Percentiles rank a stretch among this genome's conserved stretches.
Evolutionary conservation across 2,329 filamentous ascomycete species (phyloP).

Genomic region (Lasiodiplodia gonubiensis): DNA sequence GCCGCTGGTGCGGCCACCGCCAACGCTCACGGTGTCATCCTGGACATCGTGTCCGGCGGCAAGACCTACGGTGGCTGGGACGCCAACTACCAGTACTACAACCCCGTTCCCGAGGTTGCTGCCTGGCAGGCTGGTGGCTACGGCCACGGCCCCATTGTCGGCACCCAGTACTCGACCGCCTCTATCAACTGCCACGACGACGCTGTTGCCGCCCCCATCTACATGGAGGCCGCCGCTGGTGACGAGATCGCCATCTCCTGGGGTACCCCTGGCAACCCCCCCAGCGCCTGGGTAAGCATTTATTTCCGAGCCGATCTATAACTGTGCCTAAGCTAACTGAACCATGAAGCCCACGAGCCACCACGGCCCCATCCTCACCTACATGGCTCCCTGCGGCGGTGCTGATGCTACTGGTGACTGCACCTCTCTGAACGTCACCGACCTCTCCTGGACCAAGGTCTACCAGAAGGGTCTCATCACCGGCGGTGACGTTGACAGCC

Average conservation of each 20-base stretch:
- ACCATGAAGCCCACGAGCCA: conserved; percentile 16
- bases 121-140: conserved; percentile 25
- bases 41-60: conserved; percentile 22
- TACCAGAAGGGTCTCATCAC: conserved; percentile 39
- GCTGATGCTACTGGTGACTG: conserved; percentile 39
- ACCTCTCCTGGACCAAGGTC: conserved; percentile 45
- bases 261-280: conserved; percentile 13
- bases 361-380: conserved; percentile 30
- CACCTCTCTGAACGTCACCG: conserved; percentile 39
- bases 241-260: conserved; percentile 22
- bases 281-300: conserved; percentile 10
- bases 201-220: conserved; percentile 22
- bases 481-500: conserved; percentile 42
- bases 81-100: conserved; percentile 28
- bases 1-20: conserved; percentile 24
- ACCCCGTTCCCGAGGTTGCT: conserved; percentile 24
- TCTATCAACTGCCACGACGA: conserved; percentile 26
- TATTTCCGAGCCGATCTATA: not conserved
- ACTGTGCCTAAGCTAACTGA: not conserved
- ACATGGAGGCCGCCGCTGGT: conserved; percentile 24
- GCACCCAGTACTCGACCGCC: conserved; percentile 12
- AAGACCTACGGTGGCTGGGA: conserved; percentile 19
- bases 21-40: conserved; percentile 25
- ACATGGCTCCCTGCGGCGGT: conserved; percentile 38
- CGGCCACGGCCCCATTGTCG: conserved; percentile 23